phyloP scores from a whole-genome alignment of 305 asterid species.

The Nicotiana rustica region DNA sequence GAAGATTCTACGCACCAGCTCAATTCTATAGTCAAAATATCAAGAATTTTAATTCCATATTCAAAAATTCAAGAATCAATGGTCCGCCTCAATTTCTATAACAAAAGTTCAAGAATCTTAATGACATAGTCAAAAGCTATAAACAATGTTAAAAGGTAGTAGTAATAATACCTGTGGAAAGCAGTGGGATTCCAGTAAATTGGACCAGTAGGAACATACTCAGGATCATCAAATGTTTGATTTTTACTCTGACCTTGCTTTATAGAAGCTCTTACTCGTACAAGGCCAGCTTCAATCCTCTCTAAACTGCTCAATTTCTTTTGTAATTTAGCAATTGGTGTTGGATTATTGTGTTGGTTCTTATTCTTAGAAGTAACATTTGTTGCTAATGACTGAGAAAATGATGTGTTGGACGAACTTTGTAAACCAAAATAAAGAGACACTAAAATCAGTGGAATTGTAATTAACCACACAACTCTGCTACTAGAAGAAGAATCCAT shows the following conservation, averaged over 20 bases:
- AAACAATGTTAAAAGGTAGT: slow-evolving; percentile 1
- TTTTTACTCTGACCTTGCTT: slow-evolving; percentile 45
- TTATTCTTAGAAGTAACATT: background rate
- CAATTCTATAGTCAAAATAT: too few species aligned
- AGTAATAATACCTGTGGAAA: slow-evolving; percentile 44
- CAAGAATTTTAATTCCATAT: too few species aligned
- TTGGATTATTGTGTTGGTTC: background rate
- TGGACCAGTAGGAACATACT: slow-evolving; percentile 55
- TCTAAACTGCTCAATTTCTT: slow-evolving; percentile 44
- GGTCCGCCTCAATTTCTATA: too few species aligned
- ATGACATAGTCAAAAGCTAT: too few species aligned
- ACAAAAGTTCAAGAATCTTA: too few species aligned
- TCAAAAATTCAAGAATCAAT: background rate
- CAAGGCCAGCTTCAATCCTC: slow-evolving; percentile 54
- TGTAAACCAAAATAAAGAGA: background rate
- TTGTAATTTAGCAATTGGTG: background rate
- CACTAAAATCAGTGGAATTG: background rate
- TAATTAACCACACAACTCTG: slow-evolving; percentile 1
- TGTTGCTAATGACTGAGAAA: background rate
- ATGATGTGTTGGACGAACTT: too few species aligned
- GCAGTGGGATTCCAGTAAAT: slow-evolving; percentile 53
- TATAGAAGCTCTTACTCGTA: slow-evolving; percentile 52
- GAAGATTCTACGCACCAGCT: too few species aligned
- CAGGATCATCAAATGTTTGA: slow-evolving; percentile 51
- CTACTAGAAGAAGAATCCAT: slow-evolving; percentile 20